These are phyloP conservation scores for Yamadazyma endophytica DNA, from an alignment of 805 yeast genomes.

Conservation along the genomic window DNA sequence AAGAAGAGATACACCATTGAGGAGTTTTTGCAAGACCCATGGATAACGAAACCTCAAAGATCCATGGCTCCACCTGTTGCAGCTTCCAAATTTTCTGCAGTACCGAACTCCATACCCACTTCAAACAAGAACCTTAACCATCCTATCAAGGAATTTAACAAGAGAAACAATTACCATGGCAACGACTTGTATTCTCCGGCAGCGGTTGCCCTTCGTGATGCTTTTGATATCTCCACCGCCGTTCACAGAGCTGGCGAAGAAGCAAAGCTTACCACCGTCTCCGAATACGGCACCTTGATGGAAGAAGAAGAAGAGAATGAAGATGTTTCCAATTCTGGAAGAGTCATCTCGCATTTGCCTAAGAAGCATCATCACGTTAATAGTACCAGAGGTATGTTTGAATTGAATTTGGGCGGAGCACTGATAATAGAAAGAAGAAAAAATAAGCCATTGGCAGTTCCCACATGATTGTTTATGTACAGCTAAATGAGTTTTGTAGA, in stretches of 20 bases:
- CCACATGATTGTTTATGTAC: constrained; percentile 7
- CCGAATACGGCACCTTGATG: constrained; percentile 19
- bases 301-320: constrained; percentile 39
- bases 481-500: no score
- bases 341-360: constrained; percentile 5
- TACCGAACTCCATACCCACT: not conserved
- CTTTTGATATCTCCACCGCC: constrained; percentile 81
- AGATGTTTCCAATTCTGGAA: constrained; percentile 10
- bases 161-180: constrained; percentile 14
- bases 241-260: constrained; percentile 80
- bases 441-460: constrained; percentile 12
- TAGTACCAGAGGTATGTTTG: constrained; percentile 20
- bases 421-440: constrained; percentile 47
- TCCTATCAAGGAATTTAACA: constrained; percentile 22
- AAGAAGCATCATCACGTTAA: constrained; percentile 5
- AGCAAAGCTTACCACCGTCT: constrained; percentile 29
- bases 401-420: constrained; percentile 49
- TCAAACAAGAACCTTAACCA: no score
- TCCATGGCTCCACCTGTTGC: constrained; percentile 9
- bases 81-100: constrained; percentile 1
- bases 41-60: constrained; percentile 43
- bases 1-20: constrained; percentile 63
- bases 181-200: constrained; percentile 56
- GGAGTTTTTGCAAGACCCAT: constrained; percentile 70
- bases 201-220: constrained; percentile 78